phyloP scores from a whole-genome alignment of 805 yeast species.

The Hanseniaspora osmophila region DNA sequence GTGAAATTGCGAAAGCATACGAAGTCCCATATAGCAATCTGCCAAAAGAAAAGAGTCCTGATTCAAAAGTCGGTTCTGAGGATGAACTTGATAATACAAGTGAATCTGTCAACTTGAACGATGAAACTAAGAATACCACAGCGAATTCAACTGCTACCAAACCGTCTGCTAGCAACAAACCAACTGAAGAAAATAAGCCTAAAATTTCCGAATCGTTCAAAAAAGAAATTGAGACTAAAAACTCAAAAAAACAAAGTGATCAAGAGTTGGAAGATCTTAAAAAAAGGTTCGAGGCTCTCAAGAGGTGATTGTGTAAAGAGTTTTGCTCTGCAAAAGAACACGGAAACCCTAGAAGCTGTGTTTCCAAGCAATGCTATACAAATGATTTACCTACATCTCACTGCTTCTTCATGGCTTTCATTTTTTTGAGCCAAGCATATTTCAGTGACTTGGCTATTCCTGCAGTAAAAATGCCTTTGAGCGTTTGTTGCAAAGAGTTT shows the following conservation, averaged over 20 bases:
- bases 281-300: slow-evolving; percentile 68
- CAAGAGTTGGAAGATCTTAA: slow-evolving; percentile 51
- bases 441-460: slow-evolving; percentile 57
- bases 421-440: slow-evolving; percentile 63
- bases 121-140: slow-evolving; percentile 20
- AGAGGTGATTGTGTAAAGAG: neutral
- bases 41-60: slow-evolving; percentile 6
- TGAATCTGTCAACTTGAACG: slow-evolving; percentile 6
- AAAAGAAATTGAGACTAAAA: slow-evolving; percentile 27
- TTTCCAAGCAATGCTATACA: too few species aligned
- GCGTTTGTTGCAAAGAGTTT: slow-evolving; percentile 64
- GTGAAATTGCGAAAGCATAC: slow-evolving; percentile 73
- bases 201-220: slow-evolving; percentile 9
- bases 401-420: slow-evolving; percentile 22
- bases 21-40: slow-evolving; percentile 57
- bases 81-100: slow-evolving; percentile 16
- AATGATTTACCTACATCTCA: neutral
- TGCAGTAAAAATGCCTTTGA: slow-evolving; percentile 79
- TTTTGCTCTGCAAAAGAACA: too few species aligned
- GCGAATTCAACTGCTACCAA: neutral
- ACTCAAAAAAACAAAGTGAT: slow-evolving; percentile 21
- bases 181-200: neutral
- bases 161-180: too few species aligned
- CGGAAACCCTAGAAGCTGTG: too few species aligned
- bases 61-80: slow-evolving; percentile 15